Conservation (phyloP, 768 basidiomycete species). For the Russula foetens region DNA sequence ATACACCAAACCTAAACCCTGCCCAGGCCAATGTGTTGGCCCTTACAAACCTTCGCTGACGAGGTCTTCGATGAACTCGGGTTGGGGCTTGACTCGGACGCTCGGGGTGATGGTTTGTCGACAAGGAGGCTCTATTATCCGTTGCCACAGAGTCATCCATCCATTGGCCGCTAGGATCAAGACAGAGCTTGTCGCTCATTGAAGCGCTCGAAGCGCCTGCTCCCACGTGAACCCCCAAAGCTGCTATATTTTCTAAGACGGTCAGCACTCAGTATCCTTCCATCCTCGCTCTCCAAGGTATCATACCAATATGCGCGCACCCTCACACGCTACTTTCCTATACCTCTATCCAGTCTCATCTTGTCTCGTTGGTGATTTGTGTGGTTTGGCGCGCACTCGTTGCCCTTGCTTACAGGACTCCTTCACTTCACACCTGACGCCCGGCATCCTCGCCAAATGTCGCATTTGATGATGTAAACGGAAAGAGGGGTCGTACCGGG, state of each 20-base stretch:
- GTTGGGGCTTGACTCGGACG: constrained; percentile 53
- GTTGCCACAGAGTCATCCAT: constrained; percentile 55
- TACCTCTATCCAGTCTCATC: constrained; percentile 46
- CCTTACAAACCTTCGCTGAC: constrained; percentile 58
- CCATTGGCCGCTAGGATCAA: constrained; percentile 57
- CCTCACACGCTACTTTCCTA: constrained; percentile 47
- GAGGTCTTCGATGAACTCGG: constrained; percentile 62
- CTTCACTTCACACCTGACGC: constrained; percentile 32
- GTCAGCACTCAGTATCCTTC: constrained; percentile 43
- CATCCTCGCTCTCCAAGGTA: constrained; percentile 45
- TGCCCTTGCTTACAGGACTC: constrained; percentile 53
- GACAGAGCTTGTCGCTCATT: constrained; percentile 50
- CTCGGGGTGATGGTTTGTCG: constrained; percentile 55
- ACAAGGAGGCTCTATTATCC: constrained; percentile 65
- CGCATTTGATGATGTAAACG: constrained; percentile 22
- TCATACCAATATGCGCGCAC: constrained; percentile 56
- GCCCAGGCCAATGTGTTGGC: constrained; percentile 67
- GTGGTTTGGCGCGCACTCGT: constrained; percentile 69
- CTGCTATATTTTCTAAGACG: background rate
- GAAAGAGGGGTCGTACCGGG: constrained; percentile 25
- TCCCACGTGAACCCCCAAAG: constrained; percentile 1
- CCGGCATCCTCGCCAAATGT: constrained; percentile 33
- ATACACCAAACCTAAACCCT: constrained; percentile 47
- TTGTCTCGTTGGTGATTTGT: constrained; percentile 67
- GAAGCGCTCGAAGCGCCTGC: constrained; percentile 49